Base-by-base conservation (phyloP, 345 rosid genomes). In the Brassica incana region DNA sequence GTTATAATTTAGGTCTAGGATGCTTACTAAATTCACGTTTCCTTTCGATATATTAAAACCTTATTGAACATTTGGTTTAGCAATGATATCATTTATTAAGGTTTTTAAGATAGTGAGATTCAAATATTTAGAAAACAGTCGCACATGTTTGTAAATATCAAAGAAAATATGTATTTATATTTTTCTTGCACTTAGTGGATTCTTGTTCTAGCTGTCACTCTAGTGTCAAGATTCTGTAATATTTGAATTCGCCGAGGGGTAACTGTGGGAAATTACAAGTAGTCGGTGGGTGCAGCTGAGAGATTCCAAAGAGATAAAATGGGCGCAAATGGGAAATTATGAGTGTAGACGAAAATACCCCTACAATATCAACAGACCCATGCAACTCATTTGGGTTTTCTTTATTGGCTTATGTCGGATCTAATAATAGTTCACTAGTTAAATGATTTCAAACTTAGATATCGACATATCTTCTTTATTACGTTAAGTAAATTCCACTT, bases 281-380 rank as follows among this genome's bases (percentile, higher is more conserved):
- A 75, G 83, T 80, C 83, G 83, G 83, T 75, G 75, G 67, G 61
- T 80, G 67, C 11, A 6, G 25, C 11, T 54, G 15, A n/a, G 6
- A 70, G 79, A 80, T 70, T 75, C 79, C 79, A 69, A 69, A 48
- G 27, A 64, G 36, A 69, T 56, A 30, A 69, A 69, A 75, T 67
- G 74, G 77, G 65, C 64, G 63, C 70, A 60, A 40, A 48, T 68
- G 60, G 18, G 32, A 75, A 58, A 30, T 35, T 32, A 0, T n/a
- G 0, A 3, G 63, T 30, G 32, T 32, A n/a, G 83, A 80, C 83
- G 56, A 75, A 75, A 65, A 12, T 58, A 80, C 5, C 80, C 80
- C 43, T 80, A 10, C 10, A 50, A 5, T 18, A 0, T 36, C 72
- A 80, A 52, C 16, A 40, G 48, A 62, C 71, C 59, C 70, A 79